Evolutionary conservation across 192 early-diverging fungal genomes (phyloP), one percentile per base, ranked within the genome.

Genomic region (Kappamyces sp.): DNA sequence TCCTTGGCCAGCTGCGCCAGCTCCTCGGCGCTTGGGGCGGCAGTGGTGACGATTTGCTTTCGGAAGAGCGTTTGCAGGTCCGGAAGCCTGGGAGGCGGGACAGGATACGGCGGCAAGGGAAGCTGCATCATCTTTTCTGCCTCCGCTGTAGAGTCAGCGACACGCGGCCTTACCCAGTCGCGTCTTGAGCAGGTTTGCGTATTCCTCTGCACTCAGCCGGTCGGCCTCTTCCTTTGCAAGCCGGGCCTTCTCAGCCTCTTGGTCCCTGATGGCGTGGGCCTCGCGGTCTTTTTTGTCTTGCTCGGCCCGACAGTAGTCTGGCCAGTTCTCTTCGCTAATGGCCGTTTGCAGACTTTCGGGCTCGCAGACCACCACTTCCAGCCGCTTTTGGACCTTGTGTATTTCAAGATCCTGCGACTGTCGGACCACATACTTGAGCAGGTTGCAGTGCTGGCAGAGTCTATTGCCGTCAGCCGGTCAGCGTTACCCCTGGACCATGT

Each of bases 261-360:
- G 8, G 5, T 40, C 15, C 15, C 54, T 55, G n/a, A 8, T 9
- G 22, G 34, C 4, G 12, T 8, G 9, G 41, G 36, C 22, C 45
- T 8, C 7, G 12, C 12, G 31, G 15, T 55, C 37, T 33, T 11
- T 55, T 40, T 40, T 40, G 30, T 55, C 54, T 55, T 55, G 40
- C 22, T 55, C 54, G 41, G 6, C 5, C 31, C 32, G 41, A 30
- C 14, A 15, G 45, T 55, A 40, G 0, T 55, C 54, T 33, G 30
- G 22, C 54, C 54, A 55, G 41, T 55, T 55, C 12, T 55, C 54
- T 40, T 35, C 32, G 41, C 40, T 39, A 11, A 55, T 40, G n/a
- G 36, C 54, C n/a, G 6, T 15, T 55, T 37, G 38, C 40, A 55
- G 22, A 5, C 14, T 39, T 8, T 40, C 14, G 12, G 30, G 14